Conservation (phyloP, 306 rosid species). For the Quercus berberidifolia region DNA sequence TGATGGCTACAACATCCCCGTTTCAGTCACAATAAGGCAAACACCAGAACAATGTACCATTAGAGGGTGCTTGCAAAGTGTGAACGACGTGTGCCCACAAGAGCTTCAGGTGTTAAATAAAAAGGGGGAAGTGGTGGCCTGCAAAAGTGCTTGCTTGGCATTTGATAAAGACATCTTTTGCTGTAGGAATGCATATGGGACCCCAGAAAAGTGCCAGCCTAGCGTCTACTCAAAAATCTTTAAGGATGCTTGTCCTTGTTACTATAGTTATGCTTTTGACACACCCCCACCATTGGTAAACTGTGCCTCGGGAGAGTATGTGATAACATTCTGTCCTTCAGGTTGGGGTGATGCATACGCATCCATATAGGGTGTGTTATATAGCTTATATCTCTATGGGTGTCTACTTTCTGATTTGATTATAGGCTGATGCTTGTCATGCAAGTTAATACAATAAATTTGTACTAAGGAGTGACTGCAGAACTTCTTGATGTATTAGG, state of each 20-base stretch:
- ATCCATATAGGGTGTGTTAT: conserved; percentile 8
- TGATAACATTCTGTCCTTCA: conserved; percentile 74
- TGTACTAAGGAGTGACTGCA: too few species aligned
- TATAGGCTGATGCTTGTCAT: neutral
- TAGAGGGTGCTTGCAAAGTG: conserved; percentile 55
- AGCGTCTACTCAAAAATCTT: conserved; percentile 68
- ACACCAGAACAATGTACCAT: conserved; percentile 39
- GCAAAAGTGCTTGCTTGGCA: conserved; percentile 86
- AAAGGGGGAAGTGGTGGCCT: conserved; percentile 61
- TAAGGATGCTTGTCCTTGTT: conserved; percentile 74
- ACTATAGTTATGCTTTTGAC: conserved; percentile 79
- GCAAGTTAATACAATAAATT: neutral
- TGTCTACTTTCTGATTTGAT: neutral
- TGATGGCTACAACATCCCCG: conserved; percentile 78
- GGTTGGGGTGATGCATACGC: conserved; percentile 41
- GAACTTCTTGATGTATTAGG: too few species aligned
- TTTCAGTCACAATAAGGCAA: conserved; percentile 36
- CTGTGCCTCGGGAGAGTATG: conserved; percentile 49
- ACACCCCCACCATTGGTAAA: conserved; percentile 60
- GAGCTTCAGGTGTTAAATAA: conserved; percentile 53
- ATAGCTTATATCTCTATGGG: neutral
- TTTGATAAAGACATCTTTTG: conserved; percentile 65
- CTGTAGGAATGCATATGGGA: conserved; percentile 62
- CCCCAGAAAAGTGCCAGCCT: conserved; percentile 61
- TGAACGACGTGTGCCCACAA: conserved; percentile 51